Percentiles rank a stretch among this genome's conserved stretches.
These are phyloP conservation scores for Cladophialophora exuberans DNA, from an alignment of 2,329 filamentous ascomycete species.

Conservation along the genomic window DNA sequence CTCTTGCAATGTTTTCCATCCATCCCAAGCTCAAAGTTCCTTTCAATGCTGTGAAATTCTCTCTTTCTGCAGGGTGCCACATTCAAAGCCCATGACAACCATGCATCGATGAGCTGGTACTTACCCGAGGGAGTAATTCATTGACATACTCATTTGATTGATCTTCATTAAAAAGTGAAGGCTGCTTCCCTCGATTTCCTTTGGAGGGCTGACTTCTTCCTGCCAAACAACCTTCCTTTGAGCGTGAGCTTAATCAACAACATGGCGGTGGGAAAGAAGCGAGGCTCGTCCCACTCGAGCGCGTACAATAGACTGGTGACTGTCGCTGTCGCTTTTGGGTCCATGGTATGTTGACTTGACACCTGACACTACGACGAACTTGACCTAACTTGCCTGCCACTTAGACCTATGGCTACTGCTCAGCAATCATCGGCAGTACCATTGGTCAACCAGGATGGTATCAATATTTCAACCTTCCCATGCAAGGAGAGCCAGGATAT, in stretches of 20 bases:
- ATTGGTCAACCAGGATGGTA: constrained; percentile 53
- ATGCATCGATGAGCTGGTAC: too few species aligned
- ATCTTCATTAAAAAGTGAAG: too few species aligned
- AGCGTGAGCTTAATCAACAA: not conserved
- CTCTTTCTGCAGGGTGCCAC: too few species aligned
- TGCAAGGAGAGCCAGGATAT: constrained; percentile 46
- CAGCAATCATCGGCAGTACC: constrained; percentile 47
- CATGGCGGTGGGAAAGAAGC: constrained; percentile 14
- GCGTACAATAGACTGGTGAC: constrained; percentile 44
- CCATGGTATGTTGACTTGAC: constrained; percentile 39
- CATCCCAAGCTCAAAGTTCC: too few species aligned
- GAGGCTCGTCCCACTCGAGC: constrained; percentile 38
- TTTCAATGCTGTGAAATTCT: too few species aligned
- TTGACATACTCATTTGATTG: too few species aligned
- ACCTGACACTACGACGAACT: not conserved
- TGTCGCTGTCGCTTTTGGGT: constrained; percentile 44
- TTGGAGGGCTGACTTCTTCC: too few species aligned
- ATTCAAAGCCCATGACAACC: too few species aligned
- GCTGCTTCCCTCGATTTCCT: too few species aligned
- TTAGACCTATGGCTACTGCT: constrained; percentile 38
- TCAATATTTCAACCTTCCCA: constrained; percentile 45
- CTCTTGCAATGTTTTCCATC: too few species aligned
- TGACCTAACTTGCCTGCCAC: not conserved
- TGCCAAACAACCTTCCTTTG: too few species aligned
- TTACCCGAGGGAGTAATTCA: too few species aligned